Evolutionary conservation across 306 rosid species (phyloP), one percentile per base, ranked within the genome.

Genomic region (Cicer judaicum): DNA sequence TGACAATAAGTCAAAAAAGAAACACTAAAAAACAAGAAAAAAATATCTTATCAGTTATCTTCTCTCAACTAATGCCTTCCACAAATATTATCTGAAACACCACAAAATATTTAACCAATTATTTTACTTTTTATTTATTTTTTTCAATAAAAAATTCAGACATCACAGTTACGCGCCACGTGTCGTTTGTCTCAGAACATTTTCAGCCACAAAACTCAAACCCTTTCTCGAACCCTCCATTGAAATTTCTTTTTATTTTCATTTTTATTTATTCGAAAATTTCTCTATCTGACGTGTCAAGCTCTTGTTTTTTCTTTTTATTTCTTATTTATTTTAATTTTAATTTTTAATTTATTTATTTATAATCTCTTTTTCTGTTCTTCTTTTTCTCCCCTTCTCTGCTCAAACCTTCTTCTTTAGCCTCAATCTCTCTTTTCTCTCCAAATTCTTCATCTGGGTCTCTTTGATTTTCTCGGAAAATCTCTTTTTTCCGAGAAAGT

Each of bases 181-280:
- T 89, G 93, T 84, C 78, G 3, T 6, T 11, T 70, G 73, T 5
- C 54, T 78, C 52, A 18, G 68, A 61, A 50, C 82, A 68, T 84
- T 80, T 78, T 87, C 86, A 85, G 92, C 93, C 97, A 89, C 97
- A 91, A 87, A 84, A 61, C 84, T 73, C 67, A 52, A 29, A 61
- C 5, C 13, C 38, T 73, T 91, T 91, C 93, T 79, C 74, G 96
- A 85, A 73, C 76, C 68, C 81, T 88, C 93, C 29, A 19, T 19
- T 63, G 29, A 75, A 47, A 52, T 54, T 47, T 47, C 5, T 9
- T 76, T 60, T 44, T 1, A 29, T 38, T 76, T 54, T 62, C 10
- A 29, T 16, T 61, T 44, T 43, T 18, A 56, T 42, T 38, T 18
- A 0, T 44, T 11, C 9, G 1, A 8, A 80, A 75, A 46, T 7